These are phyloP conservation scores for Termitomyces sp. DNA, from an alignment of 768 basidiomycete species.

Conservation along the genomic window DNA sequence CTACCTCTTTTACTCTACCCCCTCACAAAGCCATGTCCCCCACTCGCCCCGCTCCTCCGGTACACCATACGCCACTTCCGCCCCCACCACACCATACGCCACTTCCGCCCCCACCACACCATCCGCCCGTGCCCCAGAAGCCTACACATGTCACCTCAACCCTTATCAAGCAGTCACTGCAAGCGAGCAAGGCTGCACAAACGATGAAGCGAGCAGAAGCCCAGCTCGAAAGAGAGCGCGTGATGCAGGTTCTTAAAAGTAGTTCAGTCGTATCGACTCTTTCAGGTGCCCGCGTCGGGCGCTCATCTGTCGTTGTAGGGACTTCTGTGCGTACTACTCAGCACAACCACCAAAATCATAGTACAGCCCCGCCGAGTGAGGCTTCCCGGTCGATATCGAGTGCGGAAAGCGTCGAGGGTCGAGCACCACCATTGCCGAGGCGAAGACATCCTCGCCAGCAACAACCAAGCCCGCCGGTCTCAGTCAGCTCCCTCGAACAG, in stretches of 20 bases:
- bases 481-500: slow-evolving; percentile 39
- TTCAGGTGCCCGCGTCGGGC: slow-evolving; percentile 22
- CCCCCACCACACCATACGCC: slow-evolving; percentile 14
- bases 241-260: slow-evolving; percentile 68
- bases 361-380: background rate
- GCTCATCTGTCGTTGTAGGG: slow-evolving; percentile 30
- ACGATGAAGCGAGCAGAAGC: slow-evolving; percentile 65
- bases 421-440: slow-evolving; percentile 24
- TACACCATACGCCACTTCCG: background rate
- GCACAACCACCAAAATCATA: slow-evolving; percentile 8
- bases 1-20: slow-evolving; percentile 12
- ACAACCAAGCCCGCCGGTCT: slow-evolving; percentile 33
- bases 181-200: slow-evolving; percentile 68
- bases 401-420: slow-evolving; percentile 1
- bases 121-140: slow-evolving; percentile 28
- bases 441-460: slow-evolving; percentile 19
- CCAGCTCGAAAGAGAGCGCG: slow-evolving; percentile 60
- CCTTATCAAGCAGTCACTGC: slow-evolving; percentile 68
- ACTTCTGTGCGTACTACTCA: slow-evolving; percentile 22
- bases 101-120: slow-evolving; percentile 11
- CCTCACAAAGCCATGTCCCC: slow-evolving; percentile 15
- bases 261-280: slow-evolving; percentile 32
- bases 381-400: slow-evolving; percentile 4
- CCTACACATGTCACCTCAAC: slow-evolving; percentile 50
- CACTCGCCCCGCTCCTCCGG: slow-evolving; percentile 8